Conservation (phyloP, 352 stramenopile genomes). For the Phytopythium vexans region DNA sequence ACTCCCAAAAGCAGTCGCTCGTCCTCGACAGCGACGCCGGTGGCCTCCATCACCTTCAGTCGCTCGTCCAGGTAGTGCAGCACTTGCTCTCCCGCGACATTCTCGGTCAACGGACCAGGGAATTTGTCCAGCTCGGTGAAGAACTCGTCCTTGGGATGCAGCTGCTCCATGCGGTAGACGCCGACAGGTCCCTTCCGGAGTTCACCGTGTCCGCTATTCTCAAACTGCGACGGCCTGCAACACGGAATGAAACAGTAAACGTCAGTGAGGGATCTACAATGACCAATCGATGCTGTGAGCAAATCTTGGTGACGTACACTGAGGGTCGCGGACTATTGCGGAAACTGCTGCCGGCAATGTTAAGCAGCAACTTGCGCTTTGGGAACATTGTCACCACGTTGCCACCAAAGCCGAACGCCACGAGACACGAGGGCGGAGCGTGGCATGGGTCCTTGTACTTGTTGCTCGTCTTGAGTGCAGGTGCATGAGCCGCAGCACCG, state of each 20-base stretch:
- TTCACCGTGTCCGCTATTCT: conserved; percentile 51
- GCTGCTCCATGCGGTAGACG: conserved; percentile 79
- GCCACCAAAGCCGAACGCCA: conserved; percentile 84
- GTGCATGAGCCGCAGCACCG: conserved; percentile 7
- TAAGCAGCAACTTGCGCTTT: conserved; percentile 79
- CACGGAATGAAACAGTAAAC: neutral
- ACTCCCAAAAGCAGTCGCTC: conserved; percentile 66
- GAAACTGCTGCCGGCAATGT: conserved; percentile 47
- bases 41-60: conserved; percentile 32
- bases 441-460: conserved; percentile 85
- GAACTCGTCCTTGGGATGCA: conserved; percentile 68
- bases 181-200: conserved; percentile 76
- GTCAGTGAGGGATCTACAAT: conserved; percentile 2
- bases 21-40: conserved; percentile 44
- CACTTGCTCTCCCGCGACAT: conserved; percentile 55
- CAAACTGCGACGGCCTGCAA: conserved; percentile 44
- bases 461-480: conserved; percentile 39
- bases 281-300: neutral
- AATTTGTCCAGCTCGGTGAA: conserved; percentile 74
- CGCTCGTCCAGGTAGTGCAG: conserved; percentile 64
- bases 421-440: conserved; percentile 66
- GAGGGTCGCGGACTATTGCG: conserved; percentile 60
- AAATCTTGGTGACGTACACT: conserved; percentile 33
- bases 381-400: conserved; percentile 90
- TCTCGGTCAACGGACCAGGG: conserved; percentile 69